A percentile compares a stretch with the other conserved stretches of the same genome.
Conservation (phyloP, 495 filamentous ascomycete genomes). For the Tuber aestivum region DNA sequence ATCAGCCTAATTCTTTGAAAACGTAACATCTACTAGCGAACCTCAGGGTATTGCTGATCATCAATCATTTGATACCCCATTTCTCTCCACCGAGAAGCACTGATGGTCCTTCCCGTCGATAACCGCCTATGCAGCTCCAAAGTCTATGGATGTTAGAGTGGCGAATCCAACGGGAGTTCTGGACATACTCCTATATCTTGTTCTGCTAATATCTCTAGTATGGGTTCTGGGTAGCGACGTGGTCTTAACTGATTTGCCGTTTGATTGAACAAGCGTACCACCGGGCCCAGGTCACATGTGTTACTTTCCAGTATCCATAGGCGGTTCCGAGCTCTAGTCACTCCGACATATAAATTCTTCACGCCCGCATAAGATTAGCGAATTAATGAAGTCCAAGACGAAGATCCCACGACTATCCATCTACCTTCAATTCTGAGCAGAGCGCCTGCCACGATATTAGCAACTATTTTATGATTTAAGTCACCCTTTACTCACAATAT, state of each 20-base stretch:
- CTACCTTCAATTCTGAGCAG: conserved; percentile 31
- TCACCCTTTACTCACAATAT: conserved; percentile 7
- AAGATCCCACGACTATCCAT: neutral
- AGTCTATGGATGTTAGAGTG: conserved; percentile 4
- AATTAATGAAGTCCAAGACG: neutral
- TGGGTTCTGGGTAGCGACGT: conserved; percentile 5
- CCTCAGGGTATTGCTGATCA: neutral
- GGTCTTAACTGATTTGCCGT: neutral
- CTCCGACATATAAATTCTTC: conserved; percentile 23
- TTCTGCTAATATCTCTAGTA: conserved; percentile 12
- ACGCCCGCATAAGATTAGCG: neutral
- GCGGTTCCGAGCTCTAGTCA: conserved; percentile 22
- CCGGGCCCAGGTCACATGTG: conserved; percentile 4
- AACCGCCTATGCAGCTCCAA: neutral
- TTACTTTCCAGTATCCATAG: conserved; percentile 25
- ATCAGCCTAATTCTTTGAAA: conserved; percentile 5
- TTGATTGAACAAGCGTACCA: conserved; percentile 10
- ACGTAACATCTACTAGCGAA: neutral
- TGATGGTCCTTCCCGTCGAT: conserved; percentile 7
- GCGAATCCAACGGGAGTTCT: conserved; percentile 2
- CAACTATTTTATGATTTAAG: neutral
- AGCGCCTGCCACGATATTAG: conserved; percentile 6
- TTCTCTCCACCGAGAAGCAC: conserved; percentile 23
- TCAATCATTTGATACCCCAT: conserved; percentile 29
- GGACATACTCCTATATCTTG: neutral